Conservation (phyloP, 2,329 filamentous ascomycete species). For the Paracorniculantispora psalliotae region DNA sequence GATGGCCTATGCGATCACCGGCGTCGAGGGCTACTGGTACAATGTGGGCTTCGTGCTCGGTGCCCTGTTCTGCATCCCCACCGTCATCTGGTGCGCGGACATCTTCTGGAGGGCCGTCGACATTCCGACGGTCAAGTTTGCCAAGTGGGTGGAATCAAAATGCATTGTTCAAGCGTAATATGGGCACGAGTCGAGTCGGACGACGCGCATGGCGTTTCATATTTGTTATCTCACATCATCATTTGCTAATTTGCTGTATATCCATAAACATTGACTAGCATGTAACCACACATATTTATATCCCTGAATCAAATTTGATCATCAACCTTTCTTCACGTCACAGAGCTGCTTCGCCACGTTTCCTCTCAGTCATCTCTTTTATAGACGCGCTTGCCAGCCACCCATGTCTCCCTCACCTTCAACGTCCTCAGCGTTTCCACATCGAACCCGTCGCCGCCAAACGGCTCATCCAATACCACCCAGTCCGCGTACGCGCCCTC, state of each 20-base stretch:
- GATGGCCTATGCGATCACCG: constrained; percentile 43
- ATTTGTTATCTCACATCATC: not conserved
- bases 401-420: constrained; percentile 62
- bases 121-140: constrained; percentile 50
- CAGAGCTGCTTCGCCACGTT: no score
- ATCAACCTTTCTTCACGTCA: not conserved
- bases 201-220: not conserved
- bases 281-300: not conserved
- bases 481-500: constrained; percentile 63
- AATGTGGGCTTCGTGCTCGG: constrained; percentile 43
- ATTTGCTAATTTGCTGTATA: constrained; percentile 17
- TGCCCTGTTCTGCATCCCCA: constrained; percentile 43
- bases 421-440: constrained; percentile 49
- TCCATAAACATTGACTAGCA: not conserved
- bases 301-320: no score
- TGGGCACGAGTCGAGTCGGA: not conserved
- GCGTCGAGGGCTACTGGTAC: constrained; percentile 41
- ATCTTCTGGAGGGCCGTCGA: constrained; percentile 53
- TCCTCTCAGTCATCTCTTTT: constrained; percentile 1
- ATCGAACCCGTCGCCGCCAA: constrained; percentile 39
- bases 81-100: constrained; percentile 51
- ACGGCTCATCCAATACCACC: constrained; percentile 59
- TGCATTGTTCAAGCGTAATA: constrained; percentile 29
- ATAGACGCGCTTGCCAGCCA: constrained; percentile 53
- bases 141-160: constrained; percentile 49